Evolutionary conservation across 1,284 basidiomycete species (phyloP).

Genomic region (Ganoderma leucocontextum): DNA sequence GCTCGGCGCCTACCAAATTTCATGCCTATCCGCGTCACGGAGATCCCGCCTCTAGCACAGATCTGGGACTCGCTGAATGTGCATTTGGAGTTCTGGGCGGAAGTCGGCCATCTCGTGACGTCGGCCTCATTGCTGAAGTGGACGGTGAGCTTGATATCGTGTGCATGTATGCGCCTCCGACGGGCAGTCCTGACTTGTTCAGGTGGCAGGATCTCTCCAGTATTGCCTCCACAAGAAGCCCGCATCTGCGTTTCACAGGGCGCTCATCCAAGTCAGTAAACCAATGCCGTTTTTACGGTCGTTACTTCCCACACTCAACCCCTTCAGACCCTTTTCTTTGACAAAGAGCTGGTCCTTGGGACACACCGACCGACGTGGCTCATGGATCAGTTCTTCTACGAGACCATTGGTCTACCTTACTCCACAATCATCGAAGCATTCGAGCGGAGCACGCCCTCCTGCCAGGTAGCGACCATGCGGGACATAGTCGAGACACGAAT

Average conservation of each 20-base stretch:
- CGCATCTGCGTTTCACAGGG: constrained; percentile 65
- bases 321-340: constrained; percentile 64
- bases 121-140: constrained; percentile 60
- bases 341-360: constrained; percentile 63
- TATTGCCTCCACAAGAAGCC: constrained; percentile 51
- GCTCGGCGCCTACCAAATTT: constrained; percentile 74
- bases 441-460: constrained; percentile 47
- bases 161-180: background rate
- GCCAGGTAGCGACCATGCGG: constrained; percentile 45
- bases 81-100: constrained; percentile 66
- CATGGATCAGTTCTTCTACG: constrained; percentile 71
- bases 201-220: constrained; percentile 62
- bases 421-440: constrained; percentile 51
- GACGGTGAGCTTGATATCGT: constrained; percentile 55
- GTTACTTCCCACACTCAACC: constrained; percentile 9
- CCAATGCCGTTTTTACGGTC: background rate
- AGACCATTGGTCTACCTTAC: constrained; percentile 65
- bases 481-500: constrained; percentile 61
- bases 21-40: constrained; percentile 74
- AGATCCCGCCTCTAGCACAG: constrained; percentile 56
- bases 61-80: constrained; percentile 62
- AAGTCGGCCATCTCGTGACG: constrained; percentile 56
- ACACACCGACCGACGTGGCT: constrained; percentile 61
- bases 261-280: constrained; percentile 60
- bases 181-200: constrained; percentile 4